Conservation (phyloP, 441 rosid species). For the Manihot esculenta region DNA sequence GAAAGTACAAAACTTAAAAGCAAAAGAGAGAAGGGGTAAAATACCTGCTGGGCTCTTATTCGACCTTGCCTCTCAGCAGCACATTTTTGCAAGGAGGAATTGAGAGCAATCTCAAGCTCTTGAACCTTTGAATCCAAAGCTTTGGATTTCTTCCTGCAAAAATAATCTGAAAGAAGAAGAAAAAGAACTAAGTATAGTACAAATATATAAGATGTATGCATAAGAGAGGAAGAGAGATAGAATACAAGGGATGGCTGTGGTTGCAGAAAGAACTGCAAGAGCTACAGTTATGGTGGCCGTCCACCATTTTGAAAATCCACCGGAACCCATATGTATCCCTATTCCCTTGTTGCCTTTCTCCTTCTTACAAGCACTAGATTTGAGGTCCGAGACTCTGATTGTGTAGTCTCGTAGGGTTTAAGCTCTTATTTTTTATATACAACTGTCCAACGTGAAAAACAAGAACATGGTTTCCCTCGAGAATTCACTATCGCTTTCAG, state of each 20-base stretch:
- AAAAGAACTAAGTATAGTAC: constrained; percentile 1
- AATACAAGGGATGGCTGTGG: constrained; percentile 49
- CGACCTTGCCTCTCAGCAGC: constrained; percentile 90
- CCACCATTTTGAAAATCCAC: constrained; percentile 24
- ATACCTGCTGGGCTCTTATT: constrained; percentile 77
- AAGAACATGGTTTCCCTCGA: too few species aligned
- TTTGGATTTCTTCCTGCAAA: constrained; percentile 38
- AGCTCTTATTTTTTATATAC: not conserved
- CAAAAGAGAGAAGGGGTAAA: not conserved
- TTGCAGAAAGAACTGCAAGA: constrained; percentile 45
- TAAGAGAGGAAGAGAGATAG: constrained; percentile 5
- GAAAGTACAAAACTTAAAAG: not conserved
- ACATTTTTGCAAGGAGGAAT: constrained; percentile 52
- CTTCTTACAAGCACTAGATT: not conserved
- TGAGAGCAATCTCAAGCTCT: constrained; percentile 59
- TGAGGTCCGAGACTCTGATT: not conserved
- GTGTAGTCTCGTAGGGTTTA: not conserved
- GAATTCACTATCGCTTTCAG: too few species aligned
- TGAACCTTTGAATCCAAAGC: constrained; percentile 32
- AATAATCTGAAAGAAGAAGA: constrained; percentile 44
- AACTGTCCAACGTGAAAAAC: too few species aligned
- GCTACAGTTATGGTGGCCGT: constrained; percentile 35
- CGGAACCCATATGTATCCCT: constrained; percentile 14
- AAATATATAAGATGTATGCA: not conserved
- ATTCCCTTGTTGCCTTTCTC: not conserved